Conservation (phyloP, 2,329 filamentous ascomycete genomes). For the Pseudogymnoascus sp. region DNA sequence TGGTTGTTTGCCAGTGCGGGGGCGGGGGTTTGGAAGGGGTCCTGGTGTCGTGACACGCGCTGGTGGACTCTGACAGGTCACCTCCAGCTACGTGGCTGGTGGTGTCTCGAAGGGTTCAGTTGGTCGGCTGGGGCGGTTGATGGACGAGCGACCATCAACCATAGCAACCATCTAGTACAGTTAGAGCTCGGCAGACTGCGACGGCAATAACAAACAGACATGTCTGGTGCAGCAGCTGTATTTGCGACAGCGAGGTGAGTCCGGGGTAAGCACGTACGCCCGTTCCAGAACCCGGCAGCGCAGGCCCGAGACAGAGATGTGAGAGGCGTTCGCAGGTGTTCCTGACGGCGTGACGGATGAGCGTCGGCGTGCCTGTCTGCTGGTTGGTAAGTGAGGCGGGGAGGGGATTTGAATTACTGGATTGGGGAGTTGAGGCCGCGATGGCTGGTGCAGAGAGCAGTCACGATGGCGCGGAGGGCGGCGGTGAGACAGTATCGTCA, state of each 20-base stretch:
- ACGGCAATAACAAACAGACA: not conserved
- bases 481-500: too few species aligned
- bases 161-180: not conserved
- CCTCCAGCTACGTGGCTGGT: not conserved
- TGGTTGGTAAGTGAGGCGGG: not conserved
- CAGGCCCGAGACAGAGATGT: not conserved
- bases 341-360: not conserved
- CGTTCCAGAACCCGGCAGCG: not conserved
- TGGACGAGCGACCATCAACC: not conserved
- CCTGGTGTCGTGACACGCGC: constrained; percentile 5
- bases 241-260: too few species aligned
- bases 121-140: not conserved
- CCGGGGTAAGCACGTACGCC: too few species aligned
- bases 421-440: not conserved
- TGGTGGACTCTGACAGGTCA: constrained; percentile 4
- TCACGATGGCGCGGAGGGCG: too few species aligned
- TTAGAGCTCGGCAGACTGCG: too few species aligned
- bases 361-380: not conserved
- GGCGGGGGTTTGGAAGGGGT: not conserved
- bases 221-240: not conserved
- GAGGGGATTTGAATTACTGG: not conserved
- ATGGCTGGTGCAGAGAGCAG: not conserved
- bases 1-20: not conserved
- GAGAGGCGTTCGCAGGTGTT: not conserved
- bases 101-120: not conserved